phyloP scores from a whole-genome alignment of 306 rosid genomes.

The Adenanthera pavonina region DNA sequence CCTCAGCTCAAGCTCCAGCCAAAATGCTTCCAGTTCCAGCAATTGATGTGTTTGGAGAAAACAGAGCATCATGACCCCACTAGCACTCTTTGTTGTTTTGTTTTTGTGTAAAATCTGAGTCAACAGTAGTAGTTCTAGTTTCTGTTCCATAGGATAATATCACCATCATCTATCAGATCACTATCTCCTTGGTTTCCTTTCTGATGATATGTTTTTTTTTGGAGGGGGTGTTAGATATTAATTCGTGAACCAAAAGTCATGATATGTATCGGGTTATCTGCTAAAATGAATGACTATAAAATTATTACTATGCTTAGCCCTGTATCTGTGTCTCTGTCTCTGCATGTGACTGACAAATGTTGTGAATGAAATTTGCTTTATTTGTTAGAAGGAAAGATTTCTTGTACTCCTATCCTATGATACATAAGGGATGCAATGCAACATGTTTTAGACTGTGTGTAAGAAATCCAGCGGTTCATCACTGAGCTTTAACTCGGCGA shows the following conservation, averaged over 20 bases:
- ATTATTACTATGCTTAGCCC: slow-evolving; percentile 43
- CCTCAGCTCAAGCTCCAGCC: slow-evolving; percentile 59
- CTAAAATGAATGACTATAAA: slow-evolving; percentile 56
- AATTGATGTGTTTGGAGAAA: slow-evolving; percentile 48
- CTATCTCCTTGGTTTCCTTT: slow-evolving; percentile 50
- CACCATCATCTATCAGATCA: slow-evolving; percentile 40
- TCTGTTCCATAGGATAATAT: slow-evolving; percentile 67
- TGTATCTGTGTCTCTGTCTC: slow-evolving; percentile 21
- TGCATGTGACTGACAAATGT: slow-evolving; percentile 19
- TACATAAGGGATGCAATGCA: neutral
- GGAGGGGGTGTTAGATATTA: slow-evolving; percentile 60
- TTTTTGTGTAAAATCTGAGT: slow-evolving; percentile 67
- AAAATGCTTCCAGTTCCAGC: slow-evolving; percentile 67
- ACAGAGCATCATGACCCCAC: slow-evolving; percentile 62
- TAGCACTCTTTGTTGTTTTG: slow-evolving; percentile 37
- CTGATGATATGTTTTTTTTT: slow-evolving; percentile 30
- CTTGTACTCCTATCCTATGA: neutral
- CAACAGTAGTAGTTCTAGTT: slow-evolving; percentile 60
- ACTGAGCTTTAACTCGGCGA: neutral
- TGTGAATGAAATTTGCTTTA: neutral
- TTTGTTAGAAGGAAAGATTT: neutral
- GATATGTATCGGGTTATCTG: slow-evolving; percentile 62
- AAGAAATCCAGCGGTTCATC: neutral
- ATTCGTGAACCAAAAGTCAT: slow-evolving; percentile 57
- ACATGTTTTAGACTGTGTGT: neutral